phyloP scores from a whole-genome alignment of 2,329 filamentous ascomycete species.

The Aureobasidium sp. region DNA sequence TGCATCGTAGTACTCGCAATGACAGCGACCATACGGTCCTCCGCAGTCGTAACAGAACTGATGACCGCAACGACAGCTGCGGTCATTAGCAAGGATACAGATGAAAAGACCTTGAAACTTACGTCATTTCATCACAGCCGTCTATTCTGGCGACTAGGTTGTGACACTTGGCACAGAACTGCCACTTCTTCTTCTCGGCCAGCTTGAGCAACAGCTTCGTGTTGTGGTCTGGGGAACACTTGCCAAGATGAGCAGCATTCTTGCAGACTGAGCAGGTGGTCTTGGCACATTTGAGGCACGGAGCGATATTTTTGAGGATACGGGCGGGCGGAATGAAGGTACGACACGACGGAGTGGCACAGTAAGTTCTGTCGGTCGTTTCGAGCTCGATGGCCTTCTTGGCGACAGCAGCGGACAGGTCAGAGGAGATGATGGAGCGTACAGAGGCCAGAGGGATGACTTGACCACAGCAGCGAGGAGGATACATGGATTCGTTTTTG shows the following conservation, averaged over 20 bases:
- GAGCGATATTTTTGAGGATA: conserved; percentile 29
- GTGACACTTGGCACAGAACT: conserved; percentile 40
- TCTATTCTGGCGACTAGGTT: conserved; percentile 40
- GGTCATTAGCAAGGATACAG: background rate
- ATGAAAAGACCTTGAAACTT: too few species aligned
- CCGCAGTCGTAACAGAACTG: conserved; percentile 26
- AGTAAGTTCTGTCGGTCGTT: conserved; percentile 44
- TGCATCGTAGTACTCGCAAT: too few species aligned
- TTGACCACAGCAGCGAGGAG: conserved; percentile 45
- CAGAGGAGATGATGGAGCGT: conserved; percentile 28
- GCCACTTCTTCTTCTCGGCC: conserved; percentile 41
- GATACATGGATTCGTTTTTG: conserved; percentile 45
- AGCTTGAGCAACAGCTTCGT: conserved; percentile 33
- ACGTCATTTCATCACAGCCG: conserved; percentile 53
- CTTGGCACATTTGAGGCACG: conserved; percentile 34
- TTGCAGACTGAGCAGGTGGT: conserved; percentile 46
- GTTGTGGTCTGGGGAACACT: conserved; percentile 40
- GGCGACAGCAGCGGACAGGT: conserved; percentile 31
- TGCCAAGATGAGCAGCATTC: conserved; percentile 31
- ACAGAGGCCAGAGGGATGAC: conserved; percentile 30
- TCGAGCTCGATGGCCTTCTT: conserved; percentile 42
- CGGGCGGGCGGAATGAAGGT: conserved; percentile 35
- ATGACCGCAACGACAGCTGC: conserved; percentile 21
- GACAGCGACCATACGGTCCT: background rate
- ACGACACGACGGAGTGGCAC: conserved; percentile 36